Evolutionary conservation across 805 yeast species (phyloP), one percentile per base, ranked within the genome.

Genomic region (Teunomyces barrocoloradensis): DNA sequence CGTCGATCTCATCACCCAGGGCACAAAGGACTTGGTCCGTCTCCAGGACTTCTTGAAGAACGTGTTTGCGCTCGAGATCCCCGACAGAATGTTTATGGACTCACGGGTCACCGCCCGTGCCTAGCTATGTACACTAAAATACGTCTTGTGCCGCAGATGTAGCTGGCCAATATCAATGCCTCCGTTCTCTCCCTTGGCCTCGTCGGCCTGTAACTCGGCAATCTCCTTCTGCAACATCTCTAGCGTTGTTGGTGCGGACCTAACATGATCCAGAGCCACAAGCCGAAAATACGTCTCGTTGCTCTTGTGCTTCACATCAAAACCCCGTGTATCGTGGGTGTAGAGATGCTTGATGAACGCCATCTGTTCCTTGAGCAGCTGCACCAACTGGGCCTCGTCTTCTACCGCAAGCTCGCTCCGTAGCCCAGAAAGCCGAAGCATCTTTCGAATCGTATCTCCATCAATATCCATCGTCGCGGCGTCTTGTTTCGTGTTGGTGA

Each of bases 41-140:
- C 66, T 89, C 34, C 88, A 87, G 63, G 80, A 72, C 15, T 88
- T 84, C 43, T 68, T 91, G 50, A 69, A 75, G 47, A 90, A 90
- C 11, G 70, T 89, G 43, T 75, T 91, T 6, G 80, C 81, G 41
- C 72, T 91, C 41, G 80, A 73, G 15, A 79, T 87, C 28, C 96
- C 96, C 4, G 94, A 88, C 58, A 75, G 96, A 52, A 81, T 80
- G 60, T 72, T 76, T 21, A 88, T 90, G 89, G 96, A 90, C 62
- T 81, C 91, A 1, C 77, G 96, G 54, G 75, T 86, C 9, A 17
- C 35, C 5, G 40, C 25, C 15, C 40, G 29, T 12, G 21, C 23
- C 28, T 37, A 37, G 28, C 40, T 37, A 37, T 43, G 35, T 12
- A 48, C 36, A 9, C 46, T 46, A 18, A 42, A 42, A 15, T 28